phyloP scores from a whole-genome alignment of 495 filamentous ascomycete species.

The Terfezia boudieri region DNA sequence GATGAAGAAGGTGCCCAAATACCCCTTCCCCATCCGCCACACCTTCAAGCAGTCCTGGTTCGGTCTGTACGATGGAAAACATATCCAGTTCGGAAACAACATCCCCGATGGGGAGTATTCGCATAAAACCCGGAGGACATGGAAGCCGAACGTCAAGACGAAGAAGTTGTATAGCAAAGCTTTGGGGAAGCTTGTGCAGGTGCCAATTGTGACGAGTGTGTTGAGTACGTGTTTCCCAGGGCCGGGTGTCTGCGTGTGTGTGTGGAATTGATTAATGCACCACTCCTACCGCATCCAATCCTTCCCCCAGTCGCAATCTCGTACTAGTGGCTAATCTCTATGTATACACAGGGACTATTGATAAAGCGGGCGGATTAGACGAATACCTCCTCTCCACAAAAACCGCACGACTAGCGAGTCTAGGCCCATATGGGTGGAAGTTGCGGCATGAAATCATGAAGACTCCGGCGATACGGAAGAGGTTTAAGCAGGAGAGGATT shows the following conservation, averaged over 20 bases:
- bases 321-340: too few relatives aligned
- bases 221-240: constrained; percentile 26
- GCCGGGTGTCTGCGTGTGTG: too few relatives aligned
- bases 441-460: constrained; percentile 73
- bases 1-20: constrained; percentile 34
- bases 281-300: too few relatives aligned
- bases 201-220: constrained; percentile 53
- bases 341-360: constrained; percentile 34
- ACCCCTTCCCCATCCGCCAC: constrained; percentile 60
- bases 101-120: constrained; percentile 47
- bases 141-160: constrained; percentile 69
- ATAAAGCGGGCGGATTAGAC: constrained; percentile 72
- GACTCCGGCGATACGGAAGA: constrained; percentile 10
- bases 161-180: constrained; percentile 52
- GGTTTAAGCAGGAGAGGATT: constrained; percentile 6
- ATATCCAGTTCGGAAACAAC: constrained; percentile 79
- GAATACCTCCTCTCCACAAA: constrained; percentile 66
- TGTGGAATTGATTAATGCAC: too few relatives aligned
- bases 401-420: constrained; percentile 48
- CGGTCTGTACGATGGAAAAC: constrained; percentile 58
- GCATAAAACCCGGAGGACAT: constrained; percentile 61
- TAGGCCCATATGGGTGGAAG: constrained; percentile 73
- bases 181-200: constrained; percentile 40
- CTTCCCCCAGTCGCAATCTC: too few relatives aligned
- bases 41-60: constrained; percentile 73